Evolutionary conservation across 306 rosid genomes (phyloP).

Genomic region (Casuarina equisetifolia): DNA sequence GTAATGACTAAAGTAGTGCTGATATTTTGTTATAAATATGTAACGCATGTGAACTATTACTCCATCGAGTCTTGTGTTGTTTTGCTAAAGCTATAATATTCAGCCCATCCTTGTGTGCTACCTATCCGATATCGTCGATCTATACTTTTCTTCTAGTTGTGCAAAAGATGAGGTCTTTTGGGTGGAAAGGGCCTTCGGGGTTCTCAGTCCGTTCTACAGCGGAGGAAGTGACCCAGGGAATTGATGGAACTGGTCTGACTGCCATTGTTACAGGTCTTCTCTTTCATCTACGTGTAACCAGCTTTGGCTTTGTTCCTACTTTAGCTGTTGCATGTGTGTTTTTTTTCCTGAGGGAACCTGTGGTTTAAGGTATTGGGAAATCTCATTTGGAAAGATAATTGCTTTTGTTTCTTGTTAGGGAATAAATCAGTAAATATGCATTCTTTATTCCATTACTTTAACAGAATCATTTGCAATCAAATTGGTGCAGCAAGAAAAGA

Average conservation of each 20-base stretch:
- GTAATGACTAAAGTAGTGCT: too few relatives aligned
- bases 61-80: too few relatives aligned
- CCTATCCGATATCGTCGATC: too few relatives aligned
- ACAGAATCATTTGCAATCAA: neutral
- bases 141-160: neutral
- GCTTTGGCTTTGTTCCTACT: neutral
- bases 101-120: too few relatives aligned
- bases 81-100: too few relatives aligned
- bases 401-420: neutral
- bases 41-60: too few relatives aligned
- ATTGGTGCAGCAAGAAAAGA: neutral
- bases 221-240: constrained; percentile 51
- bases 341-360: neutral
- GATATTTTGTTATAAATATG: too few relatives aligned
- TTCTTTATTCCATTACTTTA: neutral
- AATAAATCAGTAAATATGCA: neutral
- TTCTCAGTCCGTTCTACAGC: constrained; percentile 54
- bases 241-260: constrained; percentile 53
- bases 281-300: neutral
- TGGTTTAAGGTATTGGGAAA: neutral
- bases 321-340: neutral
- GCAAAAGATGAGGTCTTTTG: constrained; percentile 47
- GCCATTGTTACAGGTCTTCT: constrained; percentile 53
- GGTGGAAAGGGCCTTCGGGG: constrained; percentile 59
- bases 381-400: neutral